phyloP scores from a whole-genome alignment of 1,139 yeast species.

The Sugiyamaella castrensis region DNA sequence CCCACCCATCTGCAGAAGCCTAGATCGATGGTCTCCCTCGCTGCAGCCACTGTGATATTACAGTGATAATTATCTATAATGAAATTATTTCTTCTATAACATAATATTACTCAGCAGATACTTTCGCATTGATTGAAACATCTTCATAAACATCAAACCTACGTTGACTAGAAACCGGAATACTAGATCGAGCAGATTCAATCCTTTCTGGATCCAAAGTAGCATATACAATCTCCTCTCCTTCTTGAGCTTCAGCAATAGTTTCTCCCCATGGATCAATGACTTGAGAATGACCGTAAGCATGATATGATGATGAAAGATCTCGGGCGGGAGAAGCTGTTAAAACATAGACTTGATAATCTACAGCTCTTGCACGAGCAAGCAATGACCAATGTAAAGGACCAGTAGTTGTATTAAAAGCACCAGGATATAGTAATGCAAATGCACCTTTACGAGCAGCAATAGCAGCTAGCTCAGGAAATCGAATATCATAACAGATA shows the following conservation, averaged over 20 bases:
- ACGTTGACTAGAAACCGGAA: conserved; percentile 79
- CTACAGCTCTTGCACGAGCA: conserved; percentile 84
- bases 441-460: conserved; percentile 76
- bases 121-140: conserved; percentile 47
- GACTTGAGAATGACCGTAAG: conserved; percentile 88
- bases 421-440: conserved; percentile 93
- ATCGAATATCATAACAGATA: conserved; percentile 88
- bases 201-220: conserved; percentile 66
- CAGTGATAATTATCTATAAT: background rate
- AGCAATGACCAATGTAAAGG: conserved; percentile 91
- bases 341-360: conserved; percentile 76
- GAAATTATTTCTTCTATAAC: background rate
- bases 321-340: conserved; percentile 90
- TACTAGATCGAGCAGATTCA: conserved; percentile 60
- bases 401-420: conserved; percentile 93
- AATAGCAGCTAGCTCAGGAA: conserved; percentile 82
- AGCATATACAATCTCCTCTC: conserved; percentile 77
- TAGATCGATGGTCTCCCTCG: too few relatives aligned
- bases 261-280: conserved; percentile 83
- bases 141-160: conserved; percentile 82
- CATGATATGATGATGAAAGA: conserved; percentile 69
- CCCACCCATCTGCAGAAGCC: too few relatives aligned
- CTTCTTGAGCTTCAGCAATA: conserved; percentile 79
- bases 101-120: conserved; percentile 11
- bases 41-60: too few relatives aligned